These are phyloP conservation scores for Mucuna pruriens DNA, from an alignment of 306 rosid genomes.

Conservation along the genomic window DNA sequence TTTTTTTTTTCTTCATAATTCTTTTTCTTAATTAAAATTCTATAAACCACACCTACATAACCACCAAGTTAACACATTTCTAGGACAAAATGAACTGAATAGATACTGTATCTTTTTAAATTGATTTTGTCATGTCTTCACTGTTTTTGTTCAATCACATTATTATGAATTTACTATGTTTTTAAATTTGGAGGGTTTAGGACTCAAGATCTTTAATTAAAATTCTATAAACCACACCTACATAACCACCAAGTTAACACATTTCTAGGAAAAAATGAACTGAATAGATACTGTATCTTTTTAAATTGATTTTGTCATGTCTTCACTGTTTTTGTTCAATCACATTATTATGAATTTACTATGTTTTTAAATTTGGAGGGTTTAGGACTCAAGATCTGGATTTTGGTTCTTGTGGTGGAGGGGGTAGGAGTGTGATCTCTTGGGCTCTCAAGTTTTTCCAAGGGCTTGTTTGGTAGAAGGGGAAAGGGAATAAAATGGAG, in stretches of 20 bases:
- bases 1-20: background rate
- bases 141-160: background rate
- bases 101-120: background rate
- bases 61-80: background rate
- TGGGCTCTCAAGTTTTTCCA: background rate
- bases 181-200: background rate
- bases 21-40: background rate
- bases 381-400: background rate
- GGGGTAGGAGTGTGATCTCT: background rate
- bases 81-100: background rate
- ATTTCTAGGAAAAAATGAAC: background rate
- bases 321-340: background rate
- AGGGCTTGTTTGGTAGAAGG: slow-evolving; percentile 8
- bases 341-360: background rate
- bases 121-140: background rate
- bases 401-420: background rate
- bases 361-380: background rate
- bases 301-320: background rate
- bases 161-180: background rate
- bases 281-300: background rate
- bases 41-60: background rate
- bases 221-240: background rate
- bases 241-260: background rate
- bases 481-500: background rate
- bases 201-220: too few relatives aligned